Percentiles rank a stretch among this genome's conserved stretches.
Evolutionary conservation across 108 stramenopile genomes (phyloP).

Genomic region (Skeletonema menzelii): DNA sequence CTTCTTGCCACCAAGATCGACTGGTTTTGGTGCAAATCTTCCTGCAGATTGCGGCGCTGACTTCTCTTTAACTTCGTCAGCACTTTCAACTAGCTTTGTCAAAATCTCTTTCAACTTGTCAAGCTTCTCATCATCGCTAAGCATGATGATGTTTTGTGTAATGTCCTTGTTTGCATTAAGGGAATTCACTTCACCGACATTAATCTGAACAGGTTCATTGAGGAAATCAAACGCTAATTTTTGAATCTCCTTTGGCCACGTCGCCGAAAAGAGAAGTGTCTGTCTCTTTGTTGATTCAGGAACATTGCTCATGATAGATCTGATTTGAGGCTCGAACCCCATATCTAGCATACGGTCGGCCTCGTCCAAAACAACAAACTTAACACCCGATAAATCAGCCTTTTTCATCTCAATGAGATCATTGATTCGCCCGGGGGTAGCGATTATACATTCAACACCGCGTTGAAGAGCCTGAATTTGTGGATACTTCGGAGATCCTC

Average conservation of each 20-base stretch:
- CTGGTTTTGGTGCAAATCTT: conserved; percentile 17
- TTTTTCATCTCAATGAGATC: conserved; percentile 96
- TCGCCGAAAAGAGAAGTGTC: conserved; percentile 98
- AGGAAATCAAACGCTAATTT: conserved; percentile 95
- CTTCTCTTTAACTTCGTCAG: conserved; percentile 47
- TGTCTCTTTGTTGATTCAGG: conserved; percentile 76
- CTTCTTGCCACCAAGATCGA: conserved; percentile 69
- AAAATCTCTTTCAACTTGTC: conserved; percentile 92
- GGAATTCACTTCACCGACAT: conserved; percentile 91
- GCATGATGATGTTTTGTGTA: conserved; percentile 90
- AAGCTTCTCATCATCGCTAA: conserved; percentile 86
- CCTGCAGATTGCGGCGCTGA: conserved; percentile 13
- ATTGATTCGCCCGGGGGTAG: conserved; percentile 96
- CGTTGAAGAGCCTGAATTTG: conserved; percentile 88
- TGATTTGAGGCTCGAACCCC: conserved; percentile 99
- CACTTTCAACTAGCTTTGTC: conserved; percentile 73
- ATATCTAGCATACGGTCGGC: conserved; percentile 93
- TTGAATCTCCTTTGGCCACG: conserved; percentile 99
- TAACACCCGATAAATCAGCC: conserved; percentile 77
- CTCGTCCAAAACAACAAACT: conserved; percentile 96
- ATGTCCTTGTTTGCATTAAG: conserved; percentile 95
- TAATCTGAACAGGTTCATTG: conserved; percentile 93
- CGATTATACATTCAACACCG: conserved; percentile 93
- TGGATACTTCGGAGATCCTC: conserved; percentile 91
- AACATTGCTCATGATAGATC: conserved; percentile 89